Evolutionary conservation across 2,329 filamentous ascomycete genomes (phyloP), one percentile per base, ranked within the genome.

Genomic region (Pseudocercospora musae): DNA sequence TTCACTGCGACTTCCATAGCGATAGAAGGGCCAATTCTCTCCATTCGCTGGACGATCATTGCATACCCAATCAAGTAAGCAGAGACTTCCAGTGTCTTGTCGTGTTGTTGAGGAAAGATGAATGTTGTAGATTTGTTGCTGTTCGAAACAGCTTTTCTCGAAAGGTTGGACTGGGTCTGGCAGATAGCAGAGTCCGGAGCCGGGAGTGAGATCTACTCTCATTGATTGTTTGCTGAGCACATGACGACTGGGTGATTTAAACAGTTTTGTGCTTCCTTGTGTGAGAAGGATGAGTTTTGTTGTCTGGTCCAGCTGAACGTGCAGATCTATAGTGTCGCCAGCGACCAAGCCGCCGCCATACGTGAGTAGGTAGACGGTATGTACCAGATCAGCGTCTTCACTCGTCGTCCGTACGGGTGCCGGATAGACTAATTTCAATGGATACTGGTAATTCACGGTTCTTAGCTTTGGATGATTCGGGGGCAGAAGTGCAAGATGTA

Each of bases 151-250:
- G 72, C 91, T 96, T 65, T 86, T 84, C 64, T 87, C 87, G 74
- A 96, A 98, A 0, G 95, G 95, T 74, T 97, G 94, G 2, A 96
- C 90, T 0, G 95, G 95, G 74, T 99, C 95, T 0, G 95, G 95
- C 10, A 98, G 84, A 64, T 87, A 87, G 68, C 83, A 82, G 49
- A 88, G 74, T 23, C 82, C 84, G 20, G 84, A 78, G 62, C 78
- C 77, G 15, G 77, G 70, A 40, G 75, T 77, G 15, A 87, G 72
- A 49, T 74, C 72, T 7, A 85, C 81, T 37, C 78, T 77, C 71
- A 84, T 78, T 27, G 60, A 60, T 60, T 76, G 74, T 44, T 65
- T 71, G 55, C 73, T 75, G 21, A 73, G 29, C 6, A 78, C 60
- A 54, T 72, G 74, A 55, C 78, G 78, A 59, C 80, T 79, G 53